phyloP scores from a whole-genome alignment of 2,329 filamentous ascomycete genomes.

The Sordariomycetes sp. region DNA sequence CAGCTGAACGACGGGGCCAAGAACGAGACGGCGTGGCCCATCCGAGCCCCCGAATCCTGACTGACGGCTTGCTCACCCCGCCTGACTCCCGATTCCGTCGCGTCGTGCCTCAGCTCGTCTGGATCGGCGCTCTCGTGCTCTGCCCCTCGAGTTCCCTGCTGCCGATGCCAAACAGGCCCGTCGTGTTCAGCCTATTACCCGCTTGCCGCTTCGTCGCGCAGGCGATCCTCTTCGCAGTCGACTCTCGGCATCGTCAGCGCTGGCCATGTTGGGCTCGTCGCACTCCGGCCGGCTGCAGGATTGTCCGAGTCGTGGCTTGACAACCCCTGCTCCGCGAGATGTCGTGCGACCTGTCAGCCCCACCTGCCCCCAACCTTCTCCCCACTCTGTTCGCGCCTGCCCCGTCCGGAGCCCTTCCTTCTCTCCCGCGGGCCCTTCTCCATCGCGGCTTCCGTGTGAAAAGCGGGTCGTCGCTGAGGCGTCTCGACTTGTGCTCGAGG shows the following conservation, averaged over 20 bases:
- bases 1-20: too few species aligned
- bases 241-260: not conserved
- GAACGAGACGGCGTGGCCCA: too few species aligned
- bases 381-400: not conserved
- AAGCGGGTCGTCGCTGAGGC: not conserved
- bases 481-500: not conserved
- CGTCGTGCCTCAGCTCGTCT: not conserved
- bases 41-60: not conserved
- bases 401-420: not conserved
- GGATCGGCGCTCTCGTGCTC: conserved; percentile 1
- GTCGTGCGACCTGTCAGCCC: not conserved
- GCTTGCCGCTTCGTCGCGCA: conserved; percentile 3
- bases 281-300: not conserved
- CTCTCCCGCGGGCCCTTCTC: not conserved
- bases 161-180: not conserved
- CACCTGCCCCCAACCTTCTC: not conserved
- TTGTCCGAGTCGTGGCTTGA: not conserved
- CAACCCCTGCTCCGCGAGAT: not conserved
- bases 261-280: not conserved
- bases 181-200: conserved; percentile 1
- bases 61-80: not conserved
- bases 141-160: not conserved
- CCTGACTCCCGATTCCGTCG: not conserved
- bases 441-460: not conserved
- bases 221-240: not conserved